Percentiles rank a stretch among this genome's conserved stretches.
Conservation (phyloP, 1,284 basidiomycete genomes). For the Dichomitus squalens region DNA sequence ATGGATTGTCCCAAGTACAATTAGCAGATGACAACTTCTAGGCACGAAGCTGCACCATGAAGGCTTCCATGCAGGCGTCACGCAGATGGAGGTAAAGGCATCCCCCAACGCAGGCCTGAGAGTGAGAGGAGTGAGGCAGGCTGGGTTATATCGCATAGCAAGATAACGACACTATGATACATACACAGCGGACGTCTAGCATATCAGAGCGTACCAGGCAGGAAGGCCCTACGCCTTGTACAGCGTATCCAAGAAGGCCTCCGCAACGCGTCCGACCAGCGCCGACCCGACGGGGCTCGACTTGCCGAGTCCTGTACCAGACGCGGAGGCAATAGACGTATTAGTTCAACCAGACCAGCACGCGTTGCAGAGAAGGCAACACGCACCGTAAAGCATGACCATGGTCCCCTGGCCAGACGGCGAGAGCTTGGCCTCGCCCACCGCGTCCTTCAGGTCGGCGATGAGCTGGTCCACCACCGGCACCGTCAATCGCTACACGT, state of each 20-base stretch:
- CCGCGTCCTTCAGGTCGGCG: conserved; percentile 77
- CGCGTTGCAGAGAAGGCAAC: not conserved
- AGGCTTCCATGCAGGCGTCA: too few species aligned
- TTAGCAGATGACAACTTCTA: too few species aligned
- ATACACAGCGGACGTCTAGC: too few species aligned
- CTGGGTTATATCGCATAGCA: too few species aligned
- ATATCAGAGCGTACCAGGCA: not conserved
- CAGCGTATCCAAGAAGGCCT: conserved; percentile 79
- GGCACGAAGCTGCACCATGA: too few species aligned
- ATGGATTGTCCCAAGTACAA: too few species aligned
- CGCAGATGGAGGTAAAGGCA: too few species aligned
- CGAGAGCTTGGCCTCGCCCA: conserved; percentile 60
- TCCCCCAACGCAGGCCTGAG: too few species aligned
- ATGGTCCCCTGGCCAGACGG: conserved; percentile 76
- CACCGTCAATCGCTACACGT: conserved; percentile 72
- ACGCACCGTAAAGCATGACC: conserved; percentile 87
- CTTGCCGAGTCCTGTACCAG: conserved; percentile 74
- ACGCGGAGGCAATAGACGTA: conserved; percentile 9
- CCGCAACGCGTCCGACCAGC: conserved; percentile 86
- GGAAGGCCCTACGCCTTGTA: conserved; percentile 84
- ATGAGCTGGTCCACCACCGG: conserved; percentile 79
- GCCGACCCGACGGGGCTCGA: conserved; percentile 87
- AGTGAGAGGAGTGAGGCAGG: too few species aligned
- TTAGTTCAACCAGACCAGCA: conserved; percentile 2
- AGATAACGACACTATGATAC: too few species aligned